A percentile compares a stretch with the other conserved stretches of the same genome.
phyloP scores from a whole-genome alignment of 441 rosid genomes.

The Gossypium trilobum region DNA sequence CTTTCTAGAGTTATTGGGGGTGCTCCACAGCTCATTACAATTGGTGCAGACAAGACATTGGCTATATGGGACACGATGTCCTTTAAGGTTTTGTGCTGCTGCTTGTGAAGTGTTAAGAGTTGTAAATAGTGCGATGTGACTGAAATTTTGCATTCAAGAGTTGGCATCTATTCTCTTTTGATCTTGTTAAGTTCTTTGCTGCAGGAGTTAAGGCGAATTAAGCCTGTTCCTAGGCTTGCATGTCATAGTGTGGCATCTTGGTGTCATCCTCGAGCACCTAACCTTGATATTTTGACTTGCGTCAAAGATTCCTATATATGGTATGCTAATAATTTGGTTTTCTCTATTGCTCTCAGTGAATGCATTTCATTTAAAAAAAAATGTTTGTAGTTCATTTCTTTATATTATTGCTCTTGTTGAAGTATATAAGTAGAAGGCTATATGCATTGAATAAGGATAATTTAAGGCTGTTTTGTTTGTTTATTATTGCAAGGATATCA shows the following conservation, averaged over 20 bases:
- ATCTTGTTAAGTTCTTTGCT: slow-evolving; percentile 17
- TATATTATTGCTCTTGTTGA: slow-evolving; percentile 1
- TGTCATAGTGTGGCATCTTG: slow-evolving; percentile 97
- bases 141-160: slow-evolving; percentile 8
- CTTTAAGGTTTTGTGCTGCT: slow-evolving; percentile 57
- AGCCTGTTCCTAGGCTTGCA: slow-evolving; percentile 88
- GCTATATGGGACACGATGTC: slow-evolving; percentile 99
- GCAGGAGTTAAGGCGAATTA: slow-evolving; percentile 90
- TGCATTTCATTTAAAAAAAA: background rate
- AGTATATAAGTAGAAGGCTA: background rate
- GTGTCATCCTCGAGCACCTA: slow-evolving; percentile 99
- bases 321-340: slow-evolving; percentile 29
- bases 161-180: slow-evolving; percentile 6
- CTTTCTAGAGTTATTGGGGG: slow-evolving; percentile 92
- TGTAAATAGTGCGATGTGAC: slow-evolving; percentile 8
- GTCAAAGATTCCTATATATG: slow-evolving; percentile 98
- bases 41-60: slow-evolving; percentile 94
- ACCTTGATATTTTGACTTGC: slow-evolving; percentile 87
- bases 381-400: background rate
- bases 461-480: background rate
- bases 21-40: slow-evolving; percentile 85
- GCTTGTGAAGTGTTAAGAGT: background rate
- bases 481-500: slow-evolving; percentile 4
- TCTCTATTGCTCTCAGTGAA: background rate
- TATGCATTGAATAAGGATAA: background rate